phyloP scores from a whole-genome alignment of 1,284 basidiomycete genomes.

The Schizopora paradoxa region DNA sequence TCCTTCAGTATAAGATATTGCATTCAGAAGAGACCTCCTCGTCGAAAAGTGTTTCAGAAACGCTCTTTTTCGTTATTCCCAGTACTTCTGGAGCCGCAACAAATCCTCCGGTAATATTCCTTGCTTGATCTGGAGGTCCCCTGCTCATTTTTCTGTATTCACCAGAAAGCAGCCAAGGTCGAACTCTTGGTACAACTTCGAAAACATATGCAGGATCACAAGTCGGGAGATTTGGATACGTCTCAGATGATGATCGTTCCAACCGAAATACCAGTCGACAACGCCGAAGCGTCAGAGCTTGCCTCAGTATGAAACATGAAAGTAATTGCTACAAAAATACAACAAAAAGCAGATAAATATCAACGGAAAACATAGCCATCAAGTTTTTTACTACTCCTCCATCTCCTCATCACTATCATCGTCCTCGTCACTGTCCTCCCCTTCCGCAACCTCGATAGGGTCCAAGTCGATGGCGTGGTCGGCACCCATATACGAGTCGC shows the following conservation, averaged over 20 bases:
- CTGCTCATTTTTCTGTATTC: background rate
- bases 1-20: constrained; percentile 32
- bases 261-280: background rate
- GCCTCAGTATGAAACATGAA: too few relatives aligned
- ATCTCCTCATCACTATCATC: constrained; percentile 41
- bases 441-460: constrained; percentile 79
- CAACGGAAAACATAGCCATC: too few relatives aligned
- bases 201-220: constrained; percentile 23
- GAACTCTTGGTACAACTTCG: constrained; percentile 27
- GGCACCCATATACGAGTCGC: constrained; percentile 86
- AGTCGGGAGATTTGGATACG: constrained; percentile 25
- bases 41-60: constrained; percentile 42
- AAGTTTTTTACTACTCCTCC: constrained; percentile 27
- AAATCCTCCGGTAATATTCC: constrained; percentile 46
- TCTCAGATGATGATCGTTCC: constrained; percentile 12
- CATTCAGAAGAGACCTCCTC: constrained; percentile 41
- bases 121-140: constrained; percentile 3
- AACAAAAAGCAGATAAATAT: too few relatives aligned
- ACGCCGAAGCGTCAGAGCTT: too few relatives aligned
- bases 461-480: constrained; percentile 86
- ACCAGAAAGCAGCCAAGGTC: constrained; percentile 29
- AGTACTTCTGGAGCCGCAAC: constrained; percentile 66
- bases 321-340: too few relatives aligned
- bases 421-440: constrained; percentile 75
- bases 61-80: constrained; percentile 59